These are phyloP conservation scores for Luffa aegyptiaca DNA, from an alignment of 306 rosid species.

Conservation along the genomic window DNA sequence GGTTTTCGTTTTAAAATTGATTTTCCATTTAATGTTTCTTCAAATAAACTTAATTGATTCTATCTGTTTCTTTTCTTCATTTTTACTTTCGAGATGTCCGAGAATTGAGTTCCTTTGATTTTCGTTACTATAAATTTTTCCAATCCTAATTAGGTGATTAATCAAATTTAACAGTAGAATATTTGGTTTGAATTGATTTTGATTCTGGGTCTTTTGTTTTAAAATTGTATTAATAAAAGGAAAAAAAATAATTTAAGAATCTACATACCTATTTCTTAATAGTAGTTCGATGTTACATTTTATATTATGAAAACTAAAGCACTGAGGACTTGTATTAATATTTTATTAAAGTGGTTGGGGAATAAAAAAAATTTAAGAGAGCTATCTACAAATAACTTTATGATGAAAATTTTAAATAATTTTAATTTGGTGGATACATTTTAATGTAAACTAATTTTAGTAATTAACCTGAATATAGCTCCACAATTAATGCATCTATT, in stretches of 20 bases:
- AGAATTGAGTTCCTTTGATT: too few species aligned
- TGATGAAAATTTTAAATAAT: background rate
- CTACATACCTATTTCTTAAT: background rate
- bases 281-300: background rate
- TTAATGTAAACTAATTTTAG: too few species aligned
- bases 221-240: background rate
- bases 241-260: background rate
- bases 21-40: background rate
- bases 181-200: background rate
- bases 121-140: background rate
- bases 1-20: background rate
- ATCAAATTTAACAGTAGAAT: background rate
- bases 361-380: background rate
- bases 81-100: background rate
- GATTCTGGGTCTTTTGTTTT: background rate
- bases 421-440: background rate
- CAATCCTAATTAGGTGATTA: background rate
- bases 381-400: background rate
- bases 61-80: background rate
- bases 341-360: background rate
- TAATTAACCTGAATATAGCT: too few species aligned
- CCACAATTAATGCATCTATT: too few species aligned
- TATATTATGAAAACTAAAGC: background rate
- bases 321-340: background rate
- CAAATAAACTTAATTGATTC: background rate